Evolutionary conservation across 768 basidiomycete genomes (phyloP).

Genomic region (Tulasnella sp.): DNA sequence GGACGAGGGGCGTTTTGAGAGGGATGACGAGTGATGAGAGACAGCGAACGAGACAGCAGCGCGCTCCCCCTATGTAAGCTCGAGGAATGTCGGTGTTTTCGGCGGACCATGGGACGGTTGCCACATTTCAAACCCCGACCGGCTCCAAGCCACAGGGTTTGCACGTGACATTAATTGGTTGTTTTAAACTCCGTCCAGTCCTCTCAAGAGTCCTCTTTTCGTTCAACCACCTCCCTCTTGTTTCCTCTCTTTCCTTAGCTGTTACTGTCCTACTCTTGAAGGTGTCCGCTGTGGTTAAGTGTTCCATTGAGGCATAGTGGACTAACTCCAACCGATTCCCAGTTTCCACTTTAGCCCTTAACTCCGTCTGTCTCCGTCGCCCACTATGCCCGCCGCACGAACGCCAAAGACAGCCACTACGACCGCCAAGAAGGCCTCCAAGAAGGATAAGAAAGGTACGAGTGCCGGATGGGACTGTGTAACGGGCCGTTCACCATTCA

Average conservation of each 20-base stretch:
- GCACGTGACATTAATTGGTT: neutral
- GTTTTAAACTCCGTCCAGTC: neutral
- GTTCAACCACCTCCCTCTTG: constrained; percentile 7
- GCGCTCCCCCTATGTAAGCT: constrained; percentile 2
- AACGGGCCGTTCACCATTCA: neutral
- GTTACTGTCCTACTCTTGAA: neutral
- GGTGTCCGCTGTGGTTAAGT: neutral
- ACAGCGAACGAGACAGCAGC: neutral
- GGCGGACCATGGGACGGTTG: neutral
- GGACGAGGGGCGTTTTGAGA: neutral
- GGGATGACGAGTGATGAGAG: neutral
- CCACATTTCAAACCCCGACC: neutral
- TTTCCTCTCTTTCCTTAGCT: neutral
- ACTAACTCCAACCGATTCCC: neutral
- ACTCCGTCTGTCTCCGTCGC: constrained; percentile 1
- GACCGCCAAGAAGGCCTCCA: constrained; percentile 18
- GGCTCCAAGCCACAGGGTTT: neutral
- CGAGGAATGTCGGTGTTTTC: neutral
- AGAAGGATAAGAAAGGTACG: neutral
- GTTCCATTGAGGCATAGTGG: neutral
- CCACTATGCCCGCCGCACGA: constrained; percentile 18
- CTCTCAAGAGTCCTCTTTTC: neutral
- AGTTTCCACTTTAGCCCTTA: neutral
- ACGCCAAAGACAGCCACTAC: constrained; percentile 15
- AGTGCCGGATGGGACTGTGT: neutral